These are phyloP conservation scores for Penicillium sclerotigenum DNA, from an alignment of 2,329 filamentous ascomycete genomes.

Conservation along the genomic window DNA sequence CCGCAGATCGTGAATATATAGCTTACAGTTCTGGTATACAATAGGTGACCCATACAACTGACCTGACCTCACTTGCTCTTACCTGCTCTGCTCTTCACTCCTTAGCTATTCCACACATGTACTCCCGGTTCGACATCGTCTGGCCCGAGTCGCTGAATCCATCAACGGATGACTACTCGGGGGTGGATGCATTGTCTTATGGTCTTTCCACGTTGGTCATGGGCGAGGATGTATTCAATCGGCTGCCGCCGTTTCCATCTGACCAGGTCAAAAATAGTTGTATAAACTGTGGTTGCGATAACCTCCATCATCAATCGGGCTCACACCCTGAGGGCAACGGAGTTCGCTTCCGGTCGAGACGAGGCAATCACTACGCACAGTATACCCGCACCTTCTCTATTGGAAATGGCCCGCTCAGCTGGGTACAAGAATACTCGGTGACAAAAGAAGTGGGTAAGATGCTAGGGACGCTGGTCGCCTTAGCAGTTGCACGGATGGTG, in stretches of 20 bases:
- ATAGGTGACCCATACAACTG: constrained; percentile 76
- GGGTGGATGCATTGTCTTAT: constrained; percentile 79
- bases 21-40: constrained; percentile 3
- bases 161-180: constrained; percentile 63
- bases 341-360: constrained; percentile 36
- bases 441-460: constrained; percentile 82
- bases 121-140: constrained; percentile 81
- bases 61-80: constrained; percentile 72
- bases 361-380: constrained; percentile 72
- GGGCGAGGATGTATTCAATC: constrained; percentile 61
- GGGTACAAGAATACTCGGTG: constrained; percentile 78
- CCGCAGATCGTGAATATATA: not conserved
- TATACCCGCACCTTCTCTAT: constrained; percentile 80
- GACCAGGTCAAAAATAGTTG: constrained; percentile 17
- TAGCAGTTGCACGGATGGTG: constrained; percentile 76
- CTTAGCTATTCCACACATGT: constrained; percentile 73
- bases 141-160: constrained; percentile 69
- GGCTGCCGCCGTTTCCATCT: constrained; percentile 41
- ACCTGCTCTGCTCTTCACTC: constrained; percentile 74
- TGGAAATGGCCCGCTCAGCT: constrained; percentile 74
- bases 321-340: not conserved
- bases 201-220: constrained; percentile 76
- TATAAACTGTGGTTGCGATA: constrained; percentile 32
- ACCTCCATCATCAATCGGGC: constrained; percentile 15
- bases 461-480: constrained; percentile 76